A percentile compares a stretch with the other conserved stretches of the same genome.
phyloP scores from a whole-genome alignment of 2,329 filamentous ascomycete genomes.

The Penicillium corylophilum region DNA sequence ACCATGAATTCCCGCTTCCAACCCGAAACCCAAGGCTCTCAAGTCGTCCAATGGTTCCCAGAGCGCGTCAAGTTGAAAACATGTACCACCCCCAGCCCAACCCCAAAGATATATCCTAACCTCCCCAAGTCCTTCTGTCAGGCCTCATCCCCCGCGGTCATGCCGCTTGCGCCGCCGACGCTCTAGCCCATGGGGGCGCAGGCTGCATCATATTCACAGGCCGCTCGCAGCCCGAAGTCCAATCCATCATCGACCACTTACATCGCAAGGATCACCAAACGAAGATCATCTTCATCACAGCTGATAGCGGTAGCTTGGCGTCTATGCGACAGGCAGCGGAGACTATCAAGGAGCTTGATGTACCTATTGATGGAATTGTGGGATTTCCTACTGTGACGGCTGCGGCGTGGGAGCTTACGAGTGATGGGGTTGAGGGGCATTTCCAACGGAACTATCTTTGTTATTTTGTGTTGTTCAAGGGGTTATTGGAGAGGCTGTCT shows the following conservation, averaged over 20 bases:
- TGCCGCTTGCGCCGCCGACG: slow-evolving; percentile 27
- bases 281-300: slow-evolving; percentile 23
- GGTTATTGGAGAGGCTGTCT: slow-evolving; percentile 15
- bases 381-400: slow-evolving; percentile 21
- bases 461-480: slow-evolving; percentile 25
- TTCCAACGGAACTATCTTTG: slow-evolving; percentile 28
- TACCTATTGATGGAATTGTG: slow-evolving; percentile 25
- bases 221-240: slow-evolving; percentile 23
- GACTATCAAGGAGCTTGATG: slow-evolving; percentile 11
- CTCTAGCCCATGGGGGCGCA: slow-evolving; percentile 28
- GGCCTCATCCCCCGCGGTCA: slow-evolving; percentile 25
- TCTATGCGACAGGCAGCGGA: slow-evolving; percentile 19
- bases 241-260: slow-evolving; percentile 26
- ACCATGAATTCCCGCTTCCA: slow-evolving; percentile 22
- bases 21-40: slow-evolving; percentile 27
- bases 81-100: too few relatives aligned
- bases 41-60: slow-evolving; percentile 31
- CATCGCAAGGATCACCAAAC: slow-evolving; percentile 20
- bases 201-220: slow-evolving; percentile 30
- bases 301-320: slow-evolving; percentile 13
- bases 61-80: slow-evolving; percentile 31
- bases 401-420: slow-evolving; percentile 18
- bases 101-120: too few relatives aligned
- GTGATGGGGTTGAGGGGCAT: slow-evolving; percentile 26
- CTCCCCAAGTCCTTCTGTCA: slow-evolving; percentile 26